Evolutionary conservation across 371 early-diverging fungal species (phyloP), one percentile per base, ranked within the genome.

Genomic region (Mortierella sp.): DNA sequence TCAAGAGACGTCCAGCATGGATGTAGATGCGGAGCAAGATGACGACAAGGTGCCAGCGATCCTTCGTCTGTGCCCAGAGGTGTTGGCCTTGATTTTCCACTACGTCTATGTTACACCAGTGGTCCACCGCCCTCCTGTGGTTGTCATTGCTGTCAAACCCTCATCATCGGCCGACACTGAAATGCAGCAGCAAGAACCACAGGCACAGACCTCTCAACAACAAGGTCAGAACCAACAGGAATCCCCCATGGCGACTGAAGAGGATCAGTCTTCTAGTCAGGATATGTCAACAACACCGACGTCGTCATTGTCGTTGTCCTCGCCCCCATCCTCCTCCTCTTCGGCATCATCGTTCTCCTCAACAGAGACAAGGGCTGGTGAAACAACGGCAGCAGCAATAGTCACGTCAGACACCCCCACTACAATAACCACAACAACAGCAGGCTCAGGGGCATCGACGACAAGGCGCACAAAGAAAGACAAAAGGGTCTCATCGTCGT

Each of bases 41-140:
- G 46, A 46, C 4, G 46, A 57, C 28, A 24, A 59, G 74, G 78
- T 44, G 64, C 84, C 80, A 14, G 85, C 79, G 8, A 82, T 86
- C 44, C 44, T 76, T n/a, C 86, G 82, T 13, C 77, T 86, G n/a
- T 77, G 82, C 82, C 86, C 82, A 72, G 86, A 86, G 57, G 43
- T 86, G 59, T 70, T 86, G 14, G 79, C 86, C n/a, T 55, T 79
- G 48, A 86, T 86, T 50, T 86, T 86, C 72, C 80, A 86, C 64
- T 79, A 81, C 40, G 86, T 86, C 77, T 86, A 86, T 74, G 79
- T 86, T 37, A 82, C 86, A 74, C 86, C 82, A 16, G 80, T 86
- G 6, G 86, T 86, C 28, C 86, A 79, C 64, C 76, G 75, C 21
- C 86, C 82, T 16, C 51, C 55, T 26, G 24, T 26, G 10, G 31